Evolutionary conservation across 306 rosid genomes (phyloP).

Genomic region (Fagus crenata): DNA sequence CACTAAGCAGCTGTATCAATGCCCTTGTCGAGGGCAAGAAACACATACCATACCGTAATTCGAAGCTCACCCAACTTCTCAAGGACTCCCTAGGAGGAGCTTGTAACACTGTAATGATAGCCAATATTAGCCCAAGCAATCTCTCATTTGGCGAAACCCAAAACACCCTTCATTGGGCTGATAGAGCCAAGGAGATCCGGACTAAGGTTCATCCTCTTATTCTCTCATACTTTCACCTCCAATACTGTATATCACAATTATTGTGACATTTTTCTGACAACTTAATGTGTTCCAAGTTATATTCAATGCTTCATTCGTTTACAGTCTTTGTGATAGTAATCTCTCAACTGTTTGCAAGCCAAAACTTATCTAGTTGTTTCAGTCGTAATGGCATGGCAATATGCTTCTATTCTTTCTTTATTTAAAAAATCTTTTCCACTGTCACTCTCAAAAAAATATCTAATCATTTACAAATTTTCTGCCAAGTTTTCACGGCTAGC

Average conservation of each 20-base stretch:
- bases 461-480: not conserved
- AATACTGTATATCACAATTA: not conserved
- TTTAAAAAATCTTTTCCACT: too few relatives aligned
- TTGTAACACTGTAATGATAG: conserved; percentile 95
- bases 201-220: conserved; percentile 57
- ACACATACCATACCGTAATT: conserved; percentile 87
- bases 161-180: conserved; percentile 97
- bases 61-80: conserved; percentile 94
- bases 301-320: not conserved
- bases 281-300: not conserved
- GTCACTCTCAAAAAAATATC: too few relatives aligned
- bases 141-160: conserved; percentile 92
- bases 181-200: conserved; percentile 94
- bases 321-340: not conserved
- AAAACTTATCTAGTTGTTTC: not conserved
- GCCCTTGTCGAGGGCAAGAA: conserved; percentile 97
- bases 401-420: not conserved
- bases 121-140: conserved; percentile 90
- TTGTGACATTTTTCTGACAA: not conserved
- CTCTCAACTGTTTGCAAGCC: not conserved
- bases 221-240: conserved; percentile 21
- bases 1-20: conserved; percentile 94
- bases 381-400: not conserved
- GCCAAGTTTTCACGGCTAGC: not conserved
- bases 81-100: conserved; percentile 93